A percentile compares a stretch with the other conserved stretches of the same genome.
These are phyloP conservation scores for Mikania micrantha DNA, from an alignment of 129 eudicot species.

Conservation along the genomic window DNA sequence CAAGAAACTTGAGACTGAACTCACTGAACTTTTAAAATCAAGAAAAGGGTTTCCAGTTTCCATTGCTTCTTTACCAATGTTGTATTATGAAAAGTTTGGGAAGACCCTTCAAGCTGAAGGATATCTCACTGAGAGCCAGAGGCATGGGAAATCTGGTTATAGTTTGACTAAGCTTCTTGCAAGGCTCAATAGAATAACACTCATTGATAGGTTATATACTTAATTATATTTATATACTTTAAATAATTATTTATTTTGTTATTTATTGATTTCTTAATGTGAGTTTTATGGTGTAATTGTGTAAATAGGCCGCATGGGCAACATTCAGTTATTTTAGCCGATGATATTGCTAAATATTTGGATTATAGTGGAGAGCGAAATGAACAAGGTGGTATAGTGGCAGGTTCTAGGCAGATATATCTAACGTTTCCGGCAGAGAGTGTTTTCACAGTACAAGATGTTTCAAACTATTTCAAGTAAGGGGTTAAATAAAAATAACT, in stretches of 20 bases:
- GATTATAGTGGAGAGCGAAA: conserved; percentile 28
- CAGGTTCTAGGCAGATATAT: conserved; percentile 35
- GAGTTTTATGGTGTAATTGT: conserved; percentile 11
- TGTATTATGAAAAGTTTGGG: conserved; percentile 50
- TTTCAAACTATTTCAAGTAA: conserved; percentile 36
- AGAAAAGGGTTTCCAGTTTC: conserved; percentile 56
- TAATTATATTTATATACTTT: background rate
- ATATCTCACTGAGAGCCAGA: conserved; percentile 87
- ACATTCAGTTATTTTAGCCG: conserved; percentile 30
- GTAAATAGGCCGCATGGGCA: conserved; percentile 39
- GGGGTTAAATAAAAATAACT: background rate
- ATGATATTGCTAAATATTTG: conserved; percentile 24
- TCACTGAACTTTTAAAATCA: conserved; percentile 47
- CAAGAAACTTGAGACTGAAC: conserved; percentile 54
- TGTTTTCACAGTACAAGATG: conserved; percentile 35
- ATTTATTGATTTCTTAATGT: background rate
- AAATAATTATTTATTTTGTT: background rate
- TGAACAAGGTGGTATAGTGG: conserved; percentile 37
- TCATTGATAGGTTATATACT: conserved; percentile 69
- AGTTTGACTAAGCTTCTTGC: conserved; percentile 92
- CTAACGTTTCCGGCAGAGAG: conserved; percentile 33
- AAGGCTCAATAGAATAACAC: conserved; percentile 54
- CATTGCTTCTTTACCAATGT: conserved; percentile 46
- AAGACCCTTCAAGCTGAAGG: conserved; percentile 72
- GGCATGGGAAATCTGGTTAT: conserved; percentile 91